Conservation (phyloP, 1,139 yeast species). For the Saccharomyces pastorianus region DNA sequence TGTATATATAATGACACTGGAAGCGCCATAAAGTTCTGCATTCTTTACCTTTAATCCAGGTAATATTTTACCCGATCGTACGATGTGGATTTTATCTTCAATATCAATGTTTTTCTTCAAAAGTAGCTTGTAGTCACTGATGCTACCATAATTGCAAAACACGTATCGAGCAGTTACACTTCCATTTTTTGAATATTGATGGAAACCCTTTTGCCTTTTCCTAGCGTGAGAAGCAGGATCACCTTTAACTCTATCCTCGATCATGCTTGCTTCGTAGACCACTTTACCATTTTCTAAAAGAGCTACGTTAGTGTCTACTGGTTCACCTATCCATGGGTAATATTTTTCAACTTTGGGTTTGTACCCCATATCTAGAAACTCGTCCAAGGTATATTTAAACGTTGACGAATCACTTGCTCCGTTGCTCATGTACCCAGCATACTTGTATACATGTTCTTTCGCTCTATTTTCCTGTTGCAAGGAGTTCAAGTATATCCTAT, state of each 20-base stretch:
- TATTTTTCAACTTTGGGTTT: slow-evolving; percentile 48
- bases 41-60: slow-evolving; percentile 44
- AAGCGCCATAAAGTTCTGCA: slow-evolving; percentile 49
- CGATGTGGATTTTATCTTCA: slow-evolving; percentile 47
- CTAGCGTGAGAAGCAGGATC: slow-evolving; percentile 45
- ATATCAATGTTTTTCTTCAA: slow-evolving; percentile 34
- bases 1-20: slow-evolving; percentile 49
- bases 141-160: slow-evolving; percentile 60
- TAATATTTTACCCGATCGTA: slow-evolving; percentile 46
- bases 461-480: slow-evolving; percentile 32
- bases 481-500: slow-evolving; percentile 40
- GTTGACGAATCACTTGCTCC: slow-evolving; percentile 36
- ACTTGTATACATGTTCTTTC: slow-evolving; percentile 33
- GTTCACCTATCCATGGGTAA: slow-evolving; percentile 49
- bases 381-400: slow-evolving; percentile 36
- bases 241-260: slow-evolving; percentile 71
- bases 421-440: slow-evolving; percentile 23
- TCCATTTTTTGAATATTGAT: slow-evolving; percentile 54
- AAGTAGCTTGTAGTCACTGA: slow-evolving; percentile 47
- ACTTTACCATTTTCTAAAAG: slow-evolving; percentile 35
- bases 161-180: slow-evolving; percentile 46
- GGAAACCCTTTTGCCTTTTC: slow-evolving; percentile 46
- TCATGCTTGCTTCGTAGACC: slow-evolving; percentile 52
- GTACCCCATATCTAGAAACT: slow-evolving; percentile 40
- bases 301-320: slow-evolving; percentile 41